phyloP scores from a whole-genome alignment of 495 filamentous ascomycete species.

The Xeromyces bisporus region DNA sequence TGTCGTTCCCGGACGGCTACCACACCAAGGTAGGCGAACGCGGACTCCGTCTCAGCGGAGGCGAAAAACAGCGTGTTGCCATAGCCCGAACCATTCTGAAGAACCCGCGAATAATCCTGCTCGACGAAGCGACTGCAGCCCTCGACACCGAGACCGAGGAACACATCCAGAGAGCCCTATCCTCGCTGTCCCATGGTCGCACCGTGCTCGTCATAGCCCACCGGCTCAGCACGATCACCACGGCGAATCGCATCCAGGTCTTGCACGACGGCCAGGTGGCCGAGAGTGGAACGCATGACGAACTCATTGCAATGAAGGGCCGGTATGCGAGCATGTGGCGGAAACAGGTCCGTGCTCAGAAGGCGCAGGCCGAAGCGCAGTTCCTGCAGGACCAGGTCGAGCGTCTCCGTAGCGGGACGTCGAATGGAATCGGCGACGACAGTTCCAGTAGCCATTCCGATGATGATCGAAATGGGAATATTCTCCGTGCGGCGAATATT shows the following conservation, averaged over 20 bases:
- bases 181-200: conserved; percentile 60
- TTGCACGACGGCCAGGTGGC: conserved; percentile 67
- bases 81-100: conserved; percentile 95
- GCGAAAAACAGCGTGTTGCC: conserved; percentile 92
- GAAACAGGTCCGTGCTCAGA: conserved; percentile 82
- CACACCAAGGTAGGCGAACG: conserved; percentile 88
- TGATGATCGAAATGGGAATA: conserved; percentile 26
- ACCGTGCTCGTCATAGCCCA: conserved; percentile 80
- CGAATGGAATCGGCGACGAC: conserved; percentile 22
- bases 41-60: conserved; percentile 78
- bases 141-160: conserved; percentile 93
- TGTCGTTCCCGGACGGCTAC: conserved; percentile 85
- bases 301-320: conserved; percentile 60
- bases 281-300: conserved; percentile 74
- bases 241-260: conserved; percentile 90
- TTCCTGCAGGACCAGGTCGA: conserved; percentile 33
- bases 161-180: conserved; percentile 77
- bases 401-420: conserved; percentile 27
- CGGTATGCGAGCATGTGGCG: conserved; percentile 89
- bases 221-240: conserved; percentile 84
- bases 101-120: conserved; percentile 84
- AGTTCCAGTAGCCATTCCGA: conserved; percentile 35
- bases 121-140: conserved; percentile 93
- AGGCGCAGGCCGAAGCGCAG: conserved; percentile 58
- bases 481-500: conserved; percentile 11